These are phyloP conservation scores for Podosphaera aphanis DNA, from an alignment of 2,329 filamentous ascomycete species.

Conservation along the genomic window DNA sequence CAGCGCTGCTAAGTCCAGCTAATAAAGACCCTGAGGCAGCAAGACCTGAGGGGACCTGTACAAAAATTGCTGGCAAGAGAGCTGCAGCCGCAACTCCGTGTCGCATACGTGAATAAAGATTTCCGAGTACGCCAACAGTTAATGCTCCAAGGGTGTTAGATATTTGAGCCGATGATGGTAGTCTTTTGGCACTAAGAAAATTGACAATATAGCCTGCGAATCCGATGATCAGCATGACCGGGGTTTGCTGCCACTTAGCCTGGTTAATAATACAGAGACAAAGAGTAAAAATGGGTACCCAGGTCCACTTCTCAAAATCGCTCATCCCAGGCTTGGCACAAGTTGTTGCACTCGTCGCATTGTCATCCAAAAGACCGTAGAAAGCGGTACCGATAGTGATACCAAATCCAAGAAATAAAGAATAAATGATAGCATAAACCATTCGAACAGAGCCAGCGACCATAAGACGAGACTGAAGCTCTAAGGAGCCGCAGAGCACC, in stretches of 20 bases:
- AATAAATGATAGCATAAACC: slow-evolving; percentile 35
- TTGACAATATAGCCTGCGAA: slow-evolving; percentile 55
- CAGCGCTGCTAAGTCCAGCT: slow-evolving; percentile 31
- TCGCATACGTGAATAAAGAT: slow-evolving; percentile 42
- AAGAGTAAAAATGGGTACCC: slow-evolving; percentile 50
- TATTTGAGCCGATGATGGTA: slow-evolving; percentile 48
- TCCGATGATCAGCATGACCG: slow-evolving; percentile 52
- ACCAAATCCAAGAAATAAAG: slow-evolving; percentile 31
- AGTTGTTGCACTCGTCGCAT: slow-evolving; percentile 23
- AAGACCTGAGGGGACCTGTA: slow-evolving; percentile 39
- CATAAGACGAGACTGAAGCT: slow-evolving; percentile 30
- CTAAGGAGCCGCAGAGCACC: slow-evolving; percentile 31
- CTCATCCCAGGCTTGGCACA: slow-evolving; percentile 23
- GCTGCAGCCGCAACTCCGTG: slow-evolving; percentile 54
- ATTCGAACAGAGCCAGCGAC: slow-evolving; percentile 33
- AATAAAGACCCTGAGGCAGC: slow-evolving; percentile 35
- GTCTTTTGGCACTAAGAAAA: slow-evolving; percentile 43
- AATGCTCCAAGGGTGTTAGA: slow-evolving; percentile 57
- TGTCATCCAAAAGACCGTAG: slow-evolving; percentile 26
- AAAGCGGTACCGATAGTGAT: slow-evolving; percentile 32
- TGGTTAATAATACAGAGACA: slow-evolving; percentile 59
- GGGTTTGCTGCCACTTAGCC: slow-evolving; percentile 59
- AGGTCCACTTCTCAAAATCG: slow-evolving; percentile 38
- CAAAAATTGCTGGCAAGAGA: slow-evolving; percentile 70
- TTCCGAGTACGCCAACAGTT: slow-evolving; percentile 52